A percentile compares a stretch with the other conserved stretches of the same genome.
These are phyloP conservation scores for Gloeophyllum trabeum DNA, from an alignment of 768 basidiomycete genomes.

Conservation along the genomic window DNA sequence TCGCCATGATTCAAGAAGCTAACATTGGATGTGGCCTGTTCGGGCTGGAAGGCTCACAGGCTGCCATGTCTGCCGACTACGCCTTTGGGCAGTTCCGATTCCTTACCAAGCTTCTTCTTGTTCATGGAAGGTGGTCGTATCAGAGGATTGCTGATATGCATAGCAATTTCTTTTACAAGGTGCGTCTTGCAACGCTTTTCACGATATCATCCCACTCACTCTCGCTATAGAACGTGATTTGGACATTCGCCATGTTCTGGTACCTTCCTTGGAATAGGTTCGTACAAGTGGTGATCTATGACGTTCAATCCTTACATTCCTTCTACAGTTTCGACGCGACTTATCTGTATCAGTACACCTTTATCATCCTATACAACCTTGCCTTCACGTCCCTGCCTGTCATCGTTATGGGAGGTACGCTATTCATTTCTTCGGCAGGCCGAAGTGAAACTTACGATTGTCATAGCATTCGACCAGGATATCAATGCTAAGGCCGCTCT, in stretches of 20 bases:
- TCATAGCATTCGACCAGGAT: slow-evolving; percentile 87
- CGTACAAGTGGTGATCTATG: slow-evolving; percentile 12
- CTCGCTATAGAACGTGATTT: slow-evolving; percentile 64
- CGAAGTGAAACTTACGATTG: slow-evolving; percentile 4
- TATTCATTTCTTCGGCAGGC: not conserved
- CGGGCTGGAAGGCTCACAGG: slow-evolving; percentile 93
- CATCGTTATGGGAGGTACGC: slow-evolving; percentile 75
- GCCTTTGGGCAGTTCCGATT: slow-evolving; percentile 97
- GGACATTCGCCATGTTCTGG: slow-evolving; percentile 94
- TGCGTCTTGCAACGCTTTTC: slow-evolving; percentile 18
- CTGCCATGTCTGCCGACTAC: slow-evolving; percentile 98
- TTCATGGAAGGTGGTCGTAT: slow-evolving; percentile 97
- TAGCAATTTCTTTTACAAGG: slow-evolving; percentile 98
- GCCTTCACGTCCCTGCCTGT: slow-evolving; percentile 92
- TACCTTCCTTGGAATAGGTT: slow-evolving; percentile 82
- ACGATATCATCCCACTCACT: slow-evolving; percentile 4
- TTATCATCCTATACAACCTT: slow-evolving; percentile 85
- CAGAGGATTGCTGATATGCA: slow-evolving; percentile 95
- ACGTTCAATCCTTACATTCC: slow-evolving; percentile 8
- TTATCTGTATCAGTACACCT: slow-evolving; percentile 91
- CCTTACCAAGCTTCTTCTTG: slow-evolving; percentile 81
- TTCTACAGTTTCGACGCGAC: slow-evolving; percentile 77
- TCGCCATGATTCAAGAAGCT: slow-evolving; percentile 99
- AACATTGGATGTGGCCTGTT: slow-evolving; percentile 92
- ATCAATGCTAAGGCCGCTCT: slow-evolving; percentile 81